Percentiles rank a stretch among this genome's conserved stretches.
Conservation (phyloP, 2,329 filamentous ascomycete genomes). For the Phialocephala subalpina region DNA sequence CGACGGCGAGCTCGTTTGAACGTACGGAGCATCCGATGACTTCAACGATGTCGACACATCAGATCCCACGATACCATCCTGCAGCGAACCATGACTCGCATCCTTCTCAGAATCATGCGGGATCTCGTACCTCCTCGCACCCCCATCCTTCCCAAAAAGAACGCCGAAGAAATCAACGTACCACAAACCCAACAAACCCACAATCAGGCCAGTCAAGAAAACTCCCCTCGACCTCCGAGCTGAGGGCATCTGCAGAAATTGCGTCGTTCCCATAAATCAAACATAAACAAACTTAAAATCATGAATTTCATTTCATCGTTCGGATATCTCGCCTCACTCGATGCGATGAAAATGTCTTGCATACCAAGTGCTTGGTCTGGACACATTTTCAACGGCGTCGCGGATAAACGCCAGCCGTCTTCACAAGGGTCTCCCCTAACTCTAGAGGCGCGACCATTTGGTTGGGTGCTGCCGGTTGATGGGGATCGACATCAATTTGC, state of each 20-base stretch:
- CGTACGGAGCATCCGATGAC: background rate
- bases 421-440: background rate
- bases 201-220: slow-evolving; percentile 1
- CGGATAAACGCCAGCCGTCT: background rate
- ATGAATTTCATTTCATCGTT: background rate
- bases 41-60: background rate
- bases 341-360: background rate
- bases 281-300: background rate
- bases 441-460: background rate
- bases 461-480: slow-evolving; percentile 2
- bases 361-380: background rate
- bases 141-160: background rate
- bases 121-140: background rate
- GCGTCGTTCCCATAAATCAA: background rate
- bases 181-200: background rate
- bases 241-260: background rate
- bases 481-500: slow-evolving; percentile 1
- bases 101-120: background rate
- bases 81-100: background rate
- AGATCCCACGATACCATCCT: background rate
- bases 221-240: background rate
- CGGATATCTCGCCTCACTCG: no score
- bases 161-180: background rate
- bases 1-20: background rate
- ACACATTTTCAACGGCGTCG: background rate